phyloP scores from a whole-genome alignment of 176 grass and related monocot genomes.

The Luzula sylvatica region DNA sequence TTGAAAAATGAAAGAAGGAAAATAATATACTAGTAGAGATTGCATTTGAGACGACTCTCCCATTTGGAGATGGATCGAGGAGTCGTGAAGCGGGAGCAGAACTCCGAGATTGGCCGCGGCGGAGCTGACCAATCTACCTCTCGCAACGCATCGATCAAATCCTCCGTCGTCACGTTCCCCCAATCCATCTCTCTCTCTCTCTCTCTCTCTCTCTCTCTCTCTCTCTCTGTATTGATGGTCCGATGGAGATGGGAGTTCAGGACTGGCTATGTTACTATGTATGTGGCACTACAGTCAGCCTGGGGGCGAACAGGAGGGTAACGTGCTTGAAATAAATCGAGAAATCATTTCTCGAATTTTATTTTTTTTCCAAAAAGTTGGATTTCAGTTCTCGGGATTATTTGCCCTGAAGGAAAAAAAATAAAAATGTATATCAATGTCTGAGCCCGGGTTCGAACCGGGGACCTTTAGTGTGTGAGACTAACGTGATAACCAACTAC shows the following conservation, averaged over 20 bases:
- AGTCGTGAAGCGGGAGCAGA: constrained; percentile 47
- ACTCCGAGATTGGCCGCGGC: constrained; percentile 37
- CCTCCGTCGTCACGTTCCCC: constrained; percentile 38
- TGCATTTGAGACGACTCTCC: constrained; percentile 50
- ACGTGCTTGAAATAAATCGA: neutral
- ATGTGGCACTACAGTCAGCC: neutral
- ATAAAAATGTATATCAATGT: neutral
- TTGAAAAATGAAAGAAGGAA: constrained; percentile 1
- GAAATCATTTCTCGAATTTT: neutral
- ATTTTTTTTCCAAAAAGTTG: neutral
- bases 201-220: neutral
- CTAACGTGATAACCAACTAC: constrained; percentile 27
- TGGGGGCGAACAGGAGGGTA: no score
- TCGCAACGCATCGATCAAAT: constrained; percentile 41
- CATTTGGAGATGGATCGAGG: constrained; percentile 42
- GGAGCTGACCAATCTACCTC: constrained; percentile 56
- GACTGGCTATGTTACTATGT: neutral
- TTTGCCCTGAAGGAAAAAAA: neutral
- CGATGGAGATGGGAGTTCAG: constrained; percentile 4
- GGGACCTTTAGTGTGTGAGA: constrained; percentile 28
- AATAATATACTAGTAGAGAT: constrained; percentile 38
- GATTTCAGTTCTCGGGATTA: no score
- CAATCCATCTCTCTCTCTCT: constrained; percentile 26
- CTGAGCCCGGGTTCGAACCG: constrained; percentile 27
- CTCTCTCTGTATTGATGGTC: neutral